Conservation (phyloP, 257 asterid species). For the Mitragyna speciosa region DNA sequence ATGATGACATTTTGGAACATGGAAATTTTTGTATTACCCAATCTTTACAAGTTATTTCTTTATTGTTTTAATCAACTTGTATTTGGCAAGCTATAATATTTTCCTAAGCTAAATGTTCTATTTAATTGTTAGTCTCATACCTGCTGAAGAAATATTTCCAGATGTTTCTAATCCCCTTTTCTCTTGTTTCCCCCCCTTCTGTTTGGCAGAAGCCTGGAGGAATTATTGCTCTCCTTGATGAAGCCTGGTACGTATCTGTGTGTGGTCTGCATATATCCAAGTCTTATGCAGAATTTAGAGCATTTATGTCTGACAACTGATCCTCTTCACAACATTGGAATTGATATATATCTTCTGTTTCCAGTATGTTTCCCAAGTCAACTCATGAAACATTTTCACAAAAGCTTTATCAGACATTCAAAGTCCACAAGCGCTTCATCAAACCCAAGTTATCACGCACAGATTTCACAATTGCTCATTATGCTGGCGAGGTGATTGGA, state of each 20-base stretch:
- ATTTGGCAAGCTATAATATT: not conserved
- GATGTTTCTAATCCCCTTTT: not conserved
- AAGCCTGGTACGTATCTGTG: constrained; percentile 65
- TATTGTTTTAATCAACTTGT: not conserved
- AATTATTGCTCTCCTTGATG: constrained; percentile 92
- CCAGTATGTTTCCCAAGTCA: constrained; percentile 99
- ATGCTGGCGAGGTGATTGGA: constrained; percentile 94
- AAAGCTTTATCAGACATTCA: constrained; percentile 95
- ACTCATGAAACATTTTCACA: constrained; percentile 92
- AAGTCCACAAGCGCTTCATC: constrained; percentile 79
- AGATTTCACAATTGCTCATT: constrained; percentile 87
- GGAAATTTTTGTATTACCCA: not conserved
- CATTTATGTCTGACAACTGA: constrained; percentile 9
- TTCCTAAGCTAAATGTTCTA: not conserved
- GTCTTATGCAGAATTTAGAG: not conserved
- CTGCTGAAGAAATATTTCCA: not conserved
- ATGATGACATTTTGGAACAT: not conserved
- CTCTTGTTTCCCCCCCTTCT: constrained; percentile 8
- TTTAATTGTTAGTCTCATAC: not conserved
- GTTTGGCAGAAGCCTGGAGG: constrained; percentile 97
- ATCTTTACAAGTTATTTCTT: not conserved
- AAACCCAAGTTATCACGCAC: constrained; percentile 95
- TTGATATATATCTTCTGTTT: constrained; percentile 23
- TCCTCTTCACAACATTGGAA: constrained; percentile 3
- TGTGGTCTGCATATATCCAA: constrained; percentile 1